Percentiles rank a stretch among this genome's conserved stretches.
Evolutionary conservation across 2,329 filamentous ascomycete species (phyloP).

Genomic region (Hortaea sp.): DNA sequence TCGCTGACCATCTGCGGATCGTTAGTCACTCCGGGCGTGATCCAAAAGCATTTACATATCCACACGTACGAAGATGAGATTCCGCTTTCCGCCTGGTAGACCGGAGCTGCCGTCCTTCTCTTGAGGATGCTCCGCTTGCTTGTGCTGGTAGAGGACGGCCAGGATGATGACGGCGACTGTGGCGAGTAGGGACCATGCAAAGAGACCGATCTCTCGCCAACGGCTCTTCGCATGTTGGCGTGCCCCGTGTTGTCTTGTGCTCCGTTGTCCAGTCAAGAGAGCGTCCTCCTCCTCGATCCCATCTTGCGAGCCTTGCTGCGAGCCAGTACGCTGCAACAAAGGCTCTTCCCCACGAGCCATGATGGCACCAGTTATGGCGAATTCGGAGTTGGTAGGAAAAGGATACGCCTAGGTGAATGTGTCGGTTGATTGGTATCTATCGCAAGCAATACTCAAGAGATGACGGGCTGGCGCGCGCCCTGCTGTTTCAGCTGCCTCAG

Average conservation of each 20-base stretch:
- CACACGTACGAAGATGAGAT: constrained; percentile 61
- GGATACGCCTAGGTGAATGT: no score
- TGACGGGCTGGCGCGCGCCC: no score
- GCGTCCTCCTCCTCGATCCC: constrained; percentile 52
- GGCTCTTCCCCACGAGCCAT: constrained; percentile 40
- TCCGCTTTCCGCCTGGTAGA: constrained; percentile 57
- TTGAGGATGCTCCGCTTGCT: not conserved
- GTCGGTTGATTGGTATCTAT: no score
- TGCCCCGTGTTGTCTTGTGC: constrained; percentile 1
- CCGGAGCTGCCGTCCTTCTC: constrained; percentile 15
- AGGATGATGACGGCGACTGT: constrained; percentile 70
- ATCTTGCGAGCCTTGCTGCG: constrained; percentile 41
- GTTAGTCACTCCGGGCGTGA: not conserved
- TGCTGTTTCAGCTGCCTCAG: no score
- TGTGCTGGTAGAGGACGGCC: constrained; percentile 68
- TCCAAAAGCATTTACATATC: no score
- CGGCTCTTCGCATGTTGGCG: constrained; percentile 38
- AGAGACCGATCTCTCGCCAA: constrained; percentile 66
- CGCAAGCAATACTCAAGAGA: no score
- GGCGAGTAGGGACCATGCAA: constrained; percentile 72
- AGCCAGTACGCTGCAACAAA: constrained; percentile 46
- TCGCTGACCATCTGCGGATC: constrained; percentile 77
- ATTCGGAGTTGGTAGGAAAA: no score
- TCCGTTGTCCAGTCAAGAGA: constrained; percentile 47
- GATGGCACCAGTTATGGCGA: not conserved